Evolutionary conservation across 106 monocot genomes (phyloP).

Genomic region (Dendrobium chrysotoxum): DNA sequence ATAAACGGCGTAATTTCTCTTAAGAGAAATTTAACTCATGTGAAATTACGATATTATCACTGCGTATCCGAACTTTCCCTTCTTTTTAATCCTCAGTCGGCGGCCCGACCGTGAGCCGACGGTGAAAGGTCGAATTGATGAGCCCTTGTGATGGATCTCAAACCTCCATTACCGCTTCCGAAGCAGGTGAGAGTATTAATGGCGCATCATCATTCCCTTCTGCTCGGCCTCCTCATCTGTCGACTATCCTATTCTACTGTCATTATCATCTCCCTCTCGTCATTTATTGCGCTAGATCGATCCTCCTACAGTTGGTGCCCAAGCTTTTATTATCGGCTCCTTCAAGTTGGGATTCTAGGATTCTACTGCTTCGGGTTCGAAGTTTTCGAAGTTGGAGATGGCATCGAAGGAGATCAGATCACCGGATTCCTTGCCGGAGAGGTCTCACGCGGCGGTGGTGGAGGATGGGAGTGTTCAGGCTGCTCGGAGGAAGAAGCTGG

Average conservation of each 20-base stretch:
- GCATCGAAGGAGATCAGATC: slow-evolving; percentile 53
- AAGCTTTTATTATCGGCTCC: slow-evolving; percentile 8
- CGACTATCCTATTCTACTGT: neutral
- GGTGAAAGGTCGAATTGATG: neutral
- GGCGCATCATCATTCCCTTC: neutral
- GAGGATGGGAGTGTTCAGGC: slow-evolving; percentile 1
- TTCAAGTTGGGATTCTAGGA: neutral
- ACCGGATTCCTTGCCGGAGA: slow-evolving; percentile 19
- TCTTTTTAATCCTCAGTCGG: neutral
- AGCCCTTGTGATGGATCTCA: neutral
- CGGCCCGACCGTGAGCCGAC: neutral
- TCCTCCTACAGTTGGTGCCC: neutral
- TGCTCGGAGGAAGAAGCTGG: slow-evolving; percentile 48
- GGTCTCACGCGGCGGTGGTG: slow-evolving; percentile 8
- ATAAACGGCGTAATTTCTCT: too few relatives aligned
- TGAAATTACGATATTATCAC: too few relatives aligned
- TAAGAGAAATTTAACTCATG: too few relatives aligned
- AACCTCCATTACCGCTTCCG: neutral
- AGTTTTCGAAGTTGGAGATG: slow-evolving; percentile 10
- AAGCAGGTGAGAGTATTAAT: neutral
- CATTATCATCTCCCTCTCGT: neutral
- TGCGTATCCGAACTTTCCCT: neutral
- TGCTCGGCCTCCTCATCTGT: neutral
- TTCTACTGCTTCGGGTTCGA: neutral
- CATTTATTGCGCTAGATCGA: slow-evolving; percentile 1